phyloP scores from a whole-genome alignment of 441 rosid genomes.

The Populus trichocarpa region DNA sequence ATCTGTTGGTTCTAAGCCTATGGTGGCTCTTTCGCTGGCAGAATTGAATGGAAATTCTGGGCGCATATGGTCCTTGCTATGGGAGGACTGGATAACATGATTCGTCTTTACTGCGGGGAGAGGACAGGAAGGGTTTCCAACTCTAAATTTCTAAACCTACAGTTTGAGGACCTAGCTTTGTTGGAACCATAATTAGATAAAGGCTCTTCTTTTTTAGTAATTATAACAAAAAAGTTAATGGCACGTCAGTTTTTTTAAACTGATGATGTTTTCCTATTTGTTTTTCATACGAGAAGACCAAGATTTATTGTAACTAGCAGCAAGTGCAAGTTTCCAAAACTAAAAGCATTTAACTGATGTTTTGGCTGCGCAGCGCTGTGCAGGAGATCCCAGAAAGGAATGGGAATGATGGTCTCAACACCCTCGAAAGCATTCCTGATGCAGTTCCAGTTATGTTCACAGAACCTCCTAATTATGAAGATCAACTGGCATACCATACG shows the following conservation, averaged over 20 bases:
- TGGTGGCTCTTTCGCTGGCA: constrained; percentile 73
- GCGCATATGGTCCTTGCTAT: constrained; percentile 53
- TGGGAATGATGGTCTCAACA: constrained; percentile 59
- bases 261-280: background rate
- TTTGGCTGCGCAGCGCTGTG: constrained; percentile 46
- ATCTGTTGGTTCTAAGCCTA: constrained; percentile 67
- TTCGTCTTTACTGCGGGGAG: constrained; percentile 70
- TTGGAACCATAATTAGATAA: background rate
- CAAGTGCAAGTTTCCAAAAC: background rate
- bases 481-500: constrained; percentile 86
- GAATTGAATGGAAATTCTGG: constrained; percentile 64
- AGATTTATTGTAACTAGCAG: background rate
- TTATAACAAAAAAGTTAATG: background rate
- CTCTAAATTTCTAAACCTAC: background rate
- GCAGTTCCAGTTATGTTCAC: constrained; percentile 78
- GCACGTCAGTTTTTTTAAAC: background rate
- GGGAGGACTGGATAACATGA: constrained; percentile 89
- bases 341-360: constrained; percentile 1
- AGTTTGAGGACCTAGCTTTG: background rate
- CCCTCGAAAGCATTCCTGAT: constrained; percentile 89
- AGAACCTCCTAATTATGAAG: constrained; percentile 80
- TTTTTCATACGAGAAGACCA: background rate
- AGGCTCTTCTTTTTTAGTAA: background rate
- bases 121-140: constrained; percentile 67
- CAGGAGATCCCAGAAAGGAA: constrained; percentile 45